Conservation (phyloP, 23 red algal genomes). For the Gracilariopsis chorda region DNA sequence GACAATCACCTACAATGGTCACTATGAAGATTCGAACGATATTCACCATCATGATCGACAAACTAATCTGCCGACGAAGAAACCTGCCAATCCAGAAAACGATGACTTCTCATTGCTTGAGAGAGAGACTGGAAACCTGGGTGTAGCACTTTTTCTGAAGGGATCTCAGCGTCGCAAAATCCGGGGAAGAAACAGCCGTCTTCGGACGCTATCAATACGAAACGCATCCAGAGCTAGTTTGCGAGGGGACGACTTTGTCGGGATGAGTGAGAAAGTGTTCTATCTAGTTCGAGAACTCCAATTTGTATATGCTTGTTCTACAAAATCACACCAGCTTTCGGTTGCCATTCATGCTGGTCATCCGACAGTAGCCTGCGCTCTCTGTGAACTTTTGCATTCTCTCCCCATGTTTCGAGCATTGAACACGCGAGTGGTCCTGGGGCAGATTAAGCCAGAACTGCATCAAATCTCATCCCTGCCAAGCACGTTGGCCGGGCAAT, state of each 20-base stretch:
- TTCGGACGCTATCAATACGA: background rate
- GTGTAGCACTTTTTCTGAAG: slow-evolving; percentile 40
- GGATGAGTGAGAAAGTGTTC: slow-evolving; percentile 35
- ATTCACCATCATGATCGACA: background rate
- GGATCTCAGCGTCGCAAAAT: background rate
- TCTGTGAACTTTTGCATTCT: slow-evolving; percentile 33
- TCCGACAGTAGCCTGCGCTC: slow-evolving; percentile 25
- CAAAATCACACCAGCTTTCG: slow-evolving; percentile 10
- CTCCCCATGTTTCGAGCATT: slow-evolving; percentile 34
- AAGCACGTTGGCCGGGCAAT: background rate
- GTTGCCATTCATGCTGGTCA: slow-evolving; percentile 50
- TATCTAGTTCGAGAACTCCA: slow-evolving; percentile 48
- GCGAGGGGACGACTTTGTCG: slow-evolving; percentile 1
- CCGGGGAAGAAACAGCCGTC: background rate
- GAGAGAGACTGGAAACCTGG: slow-evolving; percentile 15
- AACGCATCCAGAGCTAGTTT: background rate
- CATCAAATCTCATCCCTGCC: background rate
- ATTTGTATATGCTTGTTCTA: slow-evolving; percentile 38
- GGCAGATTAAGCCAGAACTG: background rate
- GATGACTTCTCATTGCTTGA: slow-evolving; percentile 5
- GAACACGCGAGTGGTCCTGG: slow-evolving; percentile 19
- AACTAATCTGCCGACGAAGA: background rate
- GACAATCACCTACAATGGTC: background rate
- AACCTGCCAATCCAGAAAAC: background rate
- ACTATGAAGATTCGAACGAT: background rate